Evolutionary conservation across 2,329 filamentous ascomycete species (phyloP), one percentile per base, ranked within the genome.

Genomic region (Verticillium albo-atrum): DNA sequence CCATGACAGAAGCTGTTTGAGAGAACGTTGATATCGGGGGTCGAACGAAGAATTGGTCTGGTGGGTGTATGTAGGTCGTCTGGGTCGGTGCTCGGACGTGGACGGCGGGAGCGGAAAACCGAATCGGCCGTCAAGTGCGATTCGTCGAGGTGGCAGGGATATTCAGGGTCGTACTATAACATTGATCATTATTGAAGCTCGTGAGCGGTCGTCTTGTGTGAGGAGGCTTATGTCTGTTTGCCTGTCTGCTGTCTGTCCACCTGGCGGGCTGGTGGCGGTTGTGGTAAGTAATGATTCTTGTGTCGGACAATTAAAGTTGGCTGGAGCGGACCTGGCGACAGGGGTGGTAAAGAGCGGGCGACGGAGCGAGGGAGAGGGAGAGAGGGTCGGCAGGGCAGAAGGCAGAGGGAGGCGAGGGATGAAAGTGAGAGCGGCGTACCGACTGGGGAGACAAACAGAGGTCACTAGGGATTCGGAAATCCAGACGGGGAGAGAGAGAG

Each of bases 141-240:
- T 17, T 54, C 14, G 30, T 28, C 52, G 20, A 20, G 25, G 23
- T 28, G 23, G n/a, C 26, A 51, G 58, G 52, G 32, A 55, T 27
- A 51, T 35, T 61, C 56, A 63, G 61, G 52, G 25, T 63, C 61
- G 62, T 61, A 58, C 23, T 3, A 9, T 59, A 57, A 63, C 62
- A 63, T 63, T 61, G 59, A 60, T 63, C 61, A 63, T 63, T 63
- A 61, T 53, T 59, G 42, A 51, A 61, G 62, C 27, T 63, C 56
- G 56, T 60, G 55, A 50, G 53, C 34, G 52, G 55, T 20, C 50
- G 42, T 23, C 42, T 14, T 50, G 42, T 50, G 42, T 12, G 42
- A 12, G n/a, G 9, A 23, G 5, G 7, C 9, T 14, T 50, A 50
- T 26, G 42, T 20, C 20, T 50, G 42, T 23, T 20, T 4, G 42